These are phyloP conservation scores for Eimeria acervulina DNA, from an alignment of 169 alveolate species.

Conservation along the genomic window DNA sequence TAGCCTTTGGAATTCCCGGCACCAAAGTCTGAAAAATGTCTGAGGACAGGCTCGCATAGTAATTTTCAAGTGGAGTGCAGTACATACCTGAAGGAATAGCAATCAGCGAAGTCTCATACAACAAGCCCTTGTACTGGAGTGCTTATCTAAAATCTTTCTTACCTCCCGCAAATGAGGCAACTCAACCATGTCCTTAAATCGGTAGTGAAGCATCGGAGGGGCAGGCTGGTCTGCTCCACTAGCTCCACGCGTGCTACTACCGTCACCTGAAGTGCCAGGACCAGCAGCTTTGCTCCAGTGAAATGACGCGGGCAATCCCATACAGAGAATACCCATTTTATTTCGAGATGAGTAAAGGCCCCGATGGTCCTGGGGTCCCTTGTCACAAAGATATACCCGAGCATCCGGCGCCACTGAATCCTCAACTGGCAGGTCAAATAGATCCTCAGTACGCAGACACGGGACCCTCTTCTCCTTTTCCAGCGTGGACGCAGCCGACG, in stretches of 20 bases:
- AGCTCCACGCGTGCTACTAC: slow-evolving; percentile 52
- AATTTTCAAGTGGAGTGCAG: not conserved
- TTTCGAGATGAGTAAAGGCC: not conserved
- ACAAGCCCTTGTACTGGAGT: not conserved
- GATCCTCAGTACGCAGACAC: slow-evolving; percentile 56
- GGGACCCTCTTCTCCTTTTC: not conserved
- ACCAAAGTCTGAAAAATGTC: slow-evolving; percentile 58
- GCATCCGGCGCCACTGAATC: not conserved
- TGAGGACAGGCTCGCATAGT: not conserved
- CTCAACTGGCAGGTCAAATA: slow-evolving; percentile 32
- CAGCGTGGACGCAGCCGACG: not conserved
- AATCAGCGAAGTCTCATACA: not conserved
- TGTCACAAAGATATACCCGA: not conserved
- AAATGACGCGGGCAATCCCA: not conserved
- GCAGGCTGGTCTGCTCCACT: not conserved
- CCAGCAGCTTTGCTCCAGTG: not conserved
- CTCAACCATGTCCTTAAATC: slow-evolving; percentile 69
- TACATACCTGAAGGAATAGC: not conserved
- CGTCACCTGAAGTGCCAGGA: not conserved
- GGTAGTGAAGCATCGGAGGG: slow-evolving; percentile 29
- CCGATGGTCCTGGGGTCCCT: slow-evolving; percentile 4
- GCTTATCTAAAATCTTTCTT: not conserved
- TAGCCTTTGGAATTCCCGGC: slow-evolving; percentile 66
- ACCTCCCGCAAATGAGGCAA: slow-evolving; percentile 75
- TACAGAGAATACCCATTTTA: not conserved